A percentile compares a stretch with the other conserved stretches of the same genome.
Conservation (phyloP, 139 green algal species). For the Chlorella vulgaris region DNA sequence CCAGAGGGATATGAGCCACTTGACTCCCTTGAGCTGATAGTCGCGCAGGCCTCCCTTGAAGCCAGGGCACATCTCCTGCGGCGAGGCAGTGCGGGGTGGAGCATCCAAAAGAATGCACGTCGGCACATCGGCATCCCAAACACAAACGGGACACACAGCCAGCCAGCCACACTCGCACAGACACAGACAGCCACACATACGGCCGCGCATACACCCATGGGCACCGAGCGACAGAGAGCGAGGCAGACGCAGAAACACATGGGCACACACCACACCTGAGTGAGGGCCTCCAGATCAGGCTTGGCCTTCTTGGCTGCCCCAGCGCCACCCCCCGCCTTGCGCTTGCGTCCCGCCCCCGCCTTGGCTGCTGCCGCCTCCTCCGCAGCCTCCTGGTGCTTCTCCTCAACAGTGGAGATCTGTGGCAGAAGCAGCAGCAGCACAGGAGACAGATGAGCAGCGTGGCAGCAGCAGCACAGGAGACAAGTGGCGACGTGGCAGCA, state of each 20-base stretch:
- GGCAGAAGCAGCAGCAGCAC: not conserved
- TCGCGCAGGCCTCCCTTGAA: conserved; percentile 80
- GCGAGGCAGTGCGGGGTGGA: too few relatives aligned
- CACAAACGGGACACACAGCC: not conserved
- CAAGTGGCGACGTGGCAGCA: too few relatives aligned
- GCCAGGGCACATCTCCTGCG: conserved; percentile 79
- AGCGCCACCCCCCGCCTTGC: conserved; percentile 10
- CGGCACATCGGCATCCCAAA: not conserved
- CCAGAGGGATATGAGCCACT: conserved; percentile 90
- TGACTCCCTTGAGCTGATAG: conserved; percentile 93
- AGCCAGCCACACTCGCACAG: too few relatives aligned
- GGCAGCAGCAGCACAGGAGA: too few relatives aligned
- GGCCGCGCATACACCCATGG: too few relatives aligned
- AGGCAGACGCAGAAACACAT: not conserved
- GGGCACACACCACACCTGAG: not conserved
- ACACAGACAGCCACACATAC: too few relatives aligned
- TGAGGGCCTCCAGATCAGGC: conserved; percentile 6
- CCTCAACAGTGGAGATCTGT: conserved; percentile 31
- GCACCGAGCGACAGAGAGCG: too few relatives aligned
- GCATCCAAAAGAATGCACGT: not conserved
- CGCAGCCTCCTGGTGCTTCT: conserved; percentile 36
- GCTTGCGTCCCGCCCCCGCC: conserved; percentile 29
- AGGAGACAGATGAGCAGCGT: not conserved
- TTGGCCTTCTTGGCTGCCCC: conserved; percentile 25
- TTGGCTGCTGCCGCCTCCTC: conserved; percentile 24